Evolutionary conservation across 768 basidiomycete genomes (phyloP).

Genomic region (Cystobasidium ongulense): DNA sequence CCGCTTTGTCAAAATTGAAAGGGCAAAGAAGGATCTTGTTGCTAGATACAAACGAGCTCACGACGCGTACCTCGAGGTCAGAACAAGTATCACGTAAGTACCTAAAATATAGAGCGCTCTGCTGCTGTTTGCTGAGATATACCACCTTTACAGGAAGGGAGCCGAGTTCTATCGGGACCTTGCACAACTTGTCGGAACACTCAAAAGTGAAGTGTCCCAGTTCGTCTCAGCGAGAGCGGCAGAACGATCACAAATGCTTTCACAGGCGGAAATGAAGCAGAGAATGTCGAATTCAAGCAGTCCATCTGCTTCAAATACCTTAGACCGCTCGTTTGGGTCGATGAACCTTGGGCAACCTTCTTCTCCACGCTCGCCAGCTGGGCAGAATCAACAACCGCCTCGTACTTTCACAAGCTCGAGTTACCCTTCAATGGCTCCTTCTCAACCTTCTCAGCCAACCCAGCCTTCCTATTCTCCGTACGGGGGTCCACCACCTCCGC

Average conservation of each 20-base stretch:
- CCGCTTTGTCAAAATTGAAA: conserved; percentile 75
- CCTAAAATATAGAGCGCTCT: background rate
- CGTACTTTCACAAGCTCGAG: conserved; percentile 39
- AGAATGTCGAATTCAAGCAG: conserved; percentile 49
- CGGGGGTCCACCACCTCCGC: background rate
- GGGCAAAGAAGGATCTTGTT: conserved; percentile 65
- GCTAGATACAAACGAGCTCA: conserved; percentile 64
- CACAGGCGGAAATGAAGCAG: conserved; percentile 64
- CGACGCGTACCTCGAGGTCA: conserved; percentile 76
- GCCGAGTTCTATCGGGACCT: conserved; percentile 81
- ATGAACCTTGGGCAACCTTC: conserved; percentile 37
- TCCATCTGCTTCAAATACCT: conserved; percentile 34
- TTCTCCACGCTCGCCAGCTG: conserved; percentile 26
- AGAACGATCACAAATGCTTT: conserved; percentile 63
- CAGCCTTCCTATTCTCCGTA: background rate
- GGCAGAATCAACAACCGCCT: conserved; percentile 26
- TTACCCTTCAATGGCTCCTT: conserved; percentile 54
- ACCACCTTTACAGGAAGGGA: conserved; percentile 59
- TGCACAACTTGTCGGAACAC: conserved; percentile 54
- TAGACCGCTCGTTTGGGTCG: conserved; percentile 33
- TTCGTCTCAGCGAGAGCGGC: conserved; percentile 59
- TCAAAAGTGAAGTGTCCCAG: conserved; percentile 55
- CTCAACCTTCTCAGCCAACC: conserved; percentile 47
- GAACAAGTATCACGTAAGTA: conserved; percentile 56
- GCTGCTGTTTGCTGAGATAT: conserved; percentile 9